phyloP scores from a whole-genome alignment of 2,329 filamentous ascomycete species.

The Emericellopsis cladophorae region DNA sequence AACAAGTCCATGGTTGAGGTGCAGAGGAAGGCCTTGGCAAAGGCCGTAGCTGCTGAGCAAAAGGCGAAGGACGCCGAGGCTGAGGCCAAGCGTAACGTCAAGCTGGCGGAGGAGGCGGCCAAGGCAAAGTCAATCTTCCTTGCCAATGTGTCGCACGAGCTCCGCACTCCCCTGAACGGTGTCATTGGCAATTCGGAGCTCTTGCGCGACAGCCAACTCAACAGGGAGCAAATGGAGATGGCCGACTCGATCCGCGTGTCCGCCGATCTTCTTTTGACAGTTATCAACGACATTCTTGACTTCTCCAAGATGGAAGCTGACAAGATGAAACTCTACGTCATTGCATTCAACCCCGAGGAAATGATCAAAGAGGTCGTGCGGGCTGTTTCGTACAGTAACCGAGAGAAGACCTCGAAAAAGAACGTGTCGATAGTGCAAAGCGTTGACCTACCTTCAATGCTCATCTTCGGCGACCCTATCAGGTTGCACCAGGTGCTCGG shows the following conservation, averaged over 20 bases:
- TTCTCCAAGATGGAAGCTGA: conserved; percentile 90
- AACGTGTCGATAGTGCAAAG: conserved; percentile 55
- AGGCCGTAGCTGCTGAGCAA: conserved; percentile 59
- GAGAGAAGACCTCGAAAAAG: conserved; percentile 48
- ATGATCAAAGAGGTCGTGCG: conserved; percentile 56
- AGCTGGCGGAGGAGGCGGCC: conserved; percentile 70
- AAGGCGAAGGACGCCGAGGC: conserved; percentile 69
- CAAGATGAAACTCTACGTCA: conserved; percentile 69
- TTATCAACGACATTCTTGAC: conserved; percentile 94
- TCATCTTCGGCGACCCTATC: conserved; percentile 54
- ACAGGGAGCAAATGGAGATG: conserved; percentile 70
- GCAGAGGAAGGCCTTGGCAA: conserved; percentile 60
- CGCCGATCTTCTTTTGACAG: conserved; percentile 74
- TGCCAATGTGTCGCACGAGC: conserved; percentile 69
- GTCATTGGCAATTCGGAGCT: conserved; percentile 85
- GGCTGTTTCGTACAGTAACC: conserved; percentile 53
- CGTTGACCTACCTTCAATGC: conserved; percentile 62
- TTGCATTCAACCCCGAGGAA: conserved; percentile 54
- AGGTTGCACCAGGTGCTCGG: conserved; percentile 57
- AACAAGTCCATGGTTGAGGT: conserved; percentile 68
- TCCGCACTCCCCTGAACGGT: conserved; percentile 73
- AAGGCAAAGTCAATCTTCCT: conserved; percentile 75
- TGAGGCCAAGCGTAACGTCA: conserved; percentile 65
- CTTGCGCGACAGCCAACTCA: conserved; percentile 61
- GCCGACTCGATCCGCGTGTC: conserved; percentile 79